Percentiles rank a stretch among this genome's conserved stretches.
Conservation (phyloP, 2,329 filamentous ascomycete species). For the Celoporthe dispersa region DNA sequence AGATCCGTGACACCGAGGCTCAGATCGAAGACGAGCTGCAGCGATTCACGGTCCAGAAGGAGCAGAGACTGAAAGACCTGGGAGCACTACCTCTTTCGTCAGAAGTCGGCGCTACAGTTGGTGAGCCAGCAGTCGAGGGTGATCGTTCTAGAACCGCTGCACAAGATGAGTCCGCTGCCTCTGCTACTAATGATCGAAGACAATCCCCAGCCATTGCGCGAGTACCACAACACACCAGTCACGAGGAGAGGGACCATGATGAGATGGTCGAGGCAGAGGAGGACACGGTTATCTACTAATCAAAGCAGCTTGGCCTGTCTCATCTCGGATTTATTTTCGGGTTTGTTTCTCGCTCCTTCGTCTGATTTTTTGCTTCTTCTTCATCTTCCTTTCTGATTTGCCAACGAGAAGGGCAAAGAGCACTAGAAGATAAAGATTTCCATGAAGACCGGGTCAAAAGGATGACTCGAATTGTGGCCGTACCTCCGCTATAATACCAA, state of each 20-base stretch:
- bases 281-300: conserved; percentile 88
- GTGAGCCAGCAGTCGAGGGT: conserved; percentile 47
- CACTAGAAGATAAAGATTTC: not conserved
- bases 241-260: conserved; percentile 52
- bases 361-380: not conserved
- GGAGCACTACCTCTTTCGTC: conserved; percentile 39
- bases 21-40: conserved; percentile 67
- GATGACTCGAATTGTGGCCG: not conserved
- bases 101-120: conserved; percentile 43
- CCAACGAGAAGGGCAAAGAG: not conserved
- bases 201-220: conserved; percentile 25
- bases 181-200: conserved; percentile 30
- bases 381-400: not conserved
- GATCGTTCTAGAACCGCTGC: conserved; percentile 44
- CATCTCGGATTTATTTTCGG: not conserved
- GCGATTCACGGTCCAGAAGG: conserved; percentile 60
- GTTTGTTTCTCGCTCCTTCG: conserved; percentile 17
- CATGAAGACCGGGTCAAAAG: not conserved
- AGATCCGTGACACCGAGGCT: conserved; percentile 68
- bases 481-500: not conserved
- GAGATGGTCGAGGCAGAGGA: conserved; percentile 85
- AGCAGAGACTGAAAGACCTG: conserved; percentile 46
- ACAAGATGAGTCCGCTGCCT: conserved; percentile 44
- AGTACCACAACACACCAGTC: conserved; percentile 35
- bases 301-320: conserved; percentile 1